Evolutionary conservation across 371 early-diverging fungal species (phyloP), one percentile per base, ranked within the genome.

Genomic region (Globomyces sp.): DNA sequence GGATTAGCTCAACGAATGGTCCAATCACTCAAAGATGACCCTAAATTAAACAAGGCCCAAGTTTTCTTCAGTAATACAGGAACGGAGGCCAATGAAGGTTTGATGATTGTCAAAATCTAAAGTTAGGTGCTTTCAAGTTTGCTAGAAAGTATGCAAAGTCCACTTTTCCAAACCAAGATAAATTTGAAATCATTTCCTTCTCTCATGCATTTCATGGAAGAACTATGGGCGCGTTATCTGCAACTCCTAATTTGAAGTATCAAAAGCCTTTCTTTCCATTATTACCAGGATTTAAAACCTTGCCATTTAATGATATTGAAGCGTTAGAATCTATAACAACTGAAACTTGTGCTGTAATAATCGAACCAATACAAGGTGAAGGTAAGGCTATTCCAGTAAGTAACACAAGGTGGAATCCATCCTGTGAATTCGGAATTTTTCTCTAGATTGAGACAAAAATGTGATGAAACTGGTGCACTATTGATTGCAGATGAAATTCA

Each of bases 401-500:
- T 24, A 24, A 24, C 24, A 24, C 24, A 24, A 24, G 98, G 96
- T 59, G 96, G 98, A 64, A 81, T 97, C 59, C 83, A 85, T 67
- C 68, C 80, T 37, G 92, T 92, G 0, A 77, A 74, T 0, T 70
- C 74, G 1, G 89, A 86, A 45, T 96, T 95, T 68, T 71, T 96
- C 68, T 72, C 82, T 57, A 86, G 87, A 4, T 66, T 96, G 48
- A 85, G 94, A 45, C 72, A 83, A 44, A 81, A 86, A 13, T 95
- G 95, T 74, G 83, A 91, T 70, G 85, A 92, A 60, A 86, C 87
- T 24, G 90, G 89, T 10, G 90, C 92, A 3, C 59, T 96, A 57
- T 79, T 98, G 74, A 95, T 96, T 63, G 92, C 81, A 74, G 98
- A 98, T 81, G 98, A 98, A 82, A 93, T 98, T 70, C 98, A 97